Evolutionary conservation across 352 stramenopile genomes (phyloP), one percentile per base, ranked within the genome.

Genomic region (Phytophthora sp.): DNA sequence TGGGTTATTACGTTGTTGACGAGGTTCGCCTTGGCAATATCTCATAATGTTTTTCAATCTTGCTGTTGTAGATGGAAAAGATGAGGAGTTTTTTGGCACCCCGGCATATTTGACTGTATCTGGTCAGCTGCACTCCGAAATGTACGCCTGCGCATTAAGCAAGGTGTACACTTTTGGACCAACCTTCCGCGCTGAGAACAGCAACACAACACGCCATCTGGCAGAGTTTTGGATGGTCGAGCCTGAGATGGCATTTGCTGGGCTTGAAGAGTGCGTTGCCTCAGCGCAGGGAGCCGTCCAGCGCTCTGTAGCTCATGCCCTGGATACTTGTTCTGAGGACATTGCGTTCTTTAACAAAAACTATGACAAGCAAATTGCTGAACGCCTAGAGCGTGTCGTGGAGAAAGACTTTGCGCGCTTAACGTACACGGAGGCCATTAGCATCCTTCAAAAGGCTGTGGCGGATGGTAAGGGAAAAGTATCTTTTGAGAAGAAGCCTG

Each of bases 121-220:
- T 7, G 91, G 90, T 8, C 96, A 99, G 74, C 77, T 99, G 7
- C 95, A 97, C 39, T 96, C 77, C 15, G 98, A 99, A 75, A 98
- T 98, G 49, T 98, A 99, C 62, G 97, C 97, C 10, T 99, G 86
- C 62, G 96, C 97, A 7, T 69, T 99, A 49, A 95, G 96, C 63
- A 98, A 99, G 71, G 92, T 99, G 38, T 99, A 99, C 79, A 99
- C 97, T 1, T 99, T 99, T 72, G 98, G 97, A 2, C 98, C 98
- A 26, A 99, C 98, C 2, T 99, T 99, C 72, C 91, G 97, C 26
- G 98, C 98, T 0, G 97, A 99, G 74, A 99, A 99, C 82, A 98
- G 84, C 66, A 97, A 99, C 78, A 99, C 97, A 15, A 95, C 93
- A 10, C 83, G 97, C 30, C 97, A 99, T 69, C 78, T 99, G 42